Evolutionary conservation across 1,284 basidiomycete genomes (phyloP).

Genomic region (Chondrostereum purpureum): DNA sequence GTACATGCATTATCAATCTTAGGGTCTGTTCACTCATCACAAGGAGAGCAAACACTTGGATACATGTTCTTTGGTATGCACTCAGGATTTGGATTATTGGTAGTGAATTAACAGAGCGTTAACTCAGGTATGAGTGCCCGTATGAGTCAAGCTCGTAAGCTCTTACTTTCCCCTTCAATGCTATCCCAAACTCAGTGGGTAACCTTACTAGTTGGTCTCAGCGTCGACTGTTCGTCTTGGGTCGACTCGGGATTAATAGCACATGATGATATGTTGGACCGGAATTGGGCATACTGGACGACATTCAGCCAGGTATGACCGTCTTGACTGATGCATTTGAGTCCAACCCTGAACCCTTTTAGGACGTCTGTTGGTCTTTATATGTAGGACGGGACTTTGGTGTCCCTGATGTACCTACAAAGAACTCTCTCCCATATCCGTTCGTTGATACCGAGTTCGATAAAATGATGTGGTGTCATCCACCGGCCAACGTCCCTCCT

Average conservation of each 20-base stretch:
- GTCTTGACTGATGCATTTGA: background rate
- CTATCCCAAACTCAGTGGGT: background rate
- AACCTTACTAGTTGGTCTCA: conserved; percentile 56
- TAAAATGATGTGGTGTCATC: conserved; percentile 27
- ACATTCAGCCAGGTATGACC: conserved; percentile 32
- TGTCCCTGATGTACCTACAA: conserved; percentile 25
- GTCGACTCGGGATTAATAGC: conserved; percentile 44
- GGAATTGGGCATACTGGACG: conserved; percentile 43
- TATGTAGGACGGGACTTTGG: conserved; percentile 43
- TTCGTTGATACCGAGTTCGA: conserved; percentile 32
- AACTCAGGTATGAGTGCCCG: conserved; percentile 31
- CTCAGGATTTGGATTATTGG: conserved; percentile 32
- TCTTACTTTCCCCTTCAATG: conserved; percentile 2
- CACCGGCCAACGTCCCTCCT: conserved; percentile 25
- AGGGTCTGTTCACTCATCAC: conserved; percentile 50
- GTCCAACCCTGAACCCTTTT: background rate
- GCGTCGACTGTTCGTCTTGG: conserved; percentile 51
- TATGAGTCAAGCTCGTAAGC: conserved; percentile 21
- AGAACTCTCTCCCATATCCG: conserved; percentile 27
- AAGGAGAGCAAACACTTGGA: conserved; percentile 50
- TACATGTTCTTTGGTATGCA: conserved; percentile 51
- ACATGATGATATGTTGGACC: conserved; percentile 43
- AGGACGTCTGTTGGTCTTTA: conserved; percentile 43
- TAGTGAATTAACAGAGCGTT: conserved; percentile 13
- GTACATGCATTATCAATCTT: conserved; percentile 54